A percentile compares a stretch with the other conserved stretches of the same genome.
Evolutionary conservation across 768 basidiomycete species (phyloP).

Genomic region (Pisolithus marmoratus): DNA sequence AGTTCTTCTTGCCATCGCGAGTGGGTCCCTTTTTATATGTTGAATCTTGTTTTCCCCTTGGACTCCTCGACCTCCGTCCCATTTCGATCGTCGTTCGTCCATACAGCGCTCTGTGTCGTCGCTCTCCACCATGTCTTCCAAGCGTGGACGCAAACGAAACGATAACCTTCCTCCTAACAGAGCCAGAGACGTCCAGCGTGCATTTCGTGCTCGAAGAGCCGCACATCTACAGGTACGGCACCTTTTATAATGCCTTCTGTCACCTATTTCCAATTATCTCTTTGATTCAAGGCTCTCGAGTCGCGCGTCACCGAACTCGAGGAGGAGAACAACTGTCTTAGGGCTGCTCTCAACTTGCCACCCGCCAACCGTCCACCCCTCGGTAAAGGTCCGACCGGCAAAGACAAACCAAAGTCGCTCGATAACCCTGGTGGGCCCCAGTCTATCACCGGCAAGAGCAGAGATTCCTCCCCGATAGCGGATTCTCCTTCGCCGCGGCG

Average conservation of each 20-base stretch:
- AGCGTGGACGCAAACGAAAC: slow-evolving; percentile 78
- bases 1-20: slow-evolving; percentile 22
- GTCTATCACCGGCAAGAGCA: slow-evolving; percentile 43
- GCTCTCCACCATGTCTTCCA: slow-evolving; percentile 61
- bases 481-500: slow-evolving; percentile 41
- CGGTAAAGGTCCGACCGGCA: slow-evolving; percentile 83
- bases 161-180: slow-evolving; percentile 59
- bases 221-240: slow-evolving; percentile 72
- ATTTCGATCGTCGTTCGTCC: slow-evolving; percentile 6
- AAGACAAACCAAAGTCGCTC: slow-evolving; percentile 66
- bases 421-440: slow-evolving; percentile 30
- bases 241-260: slow-evolving; percentile 21
- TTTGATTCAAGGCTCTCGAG: slow-evolving; percentile 64
- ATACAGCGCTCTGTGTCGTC: slow-evolving; percentile 9
- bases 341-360: slow-evolving; percentile 66
- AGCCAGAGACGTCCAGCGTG: slow-evolving; percentile 84
- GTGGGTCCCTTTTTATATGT: slow-evolving; percentile 34
- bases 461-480: slow-evolving; percentile 62
- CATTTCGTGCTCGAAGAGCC: slow-evolving; percentile 83
- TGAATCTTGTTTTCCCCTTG: slow-evolving; percentile 30
- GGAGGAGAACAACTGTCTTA: slow-evolving; percentile 72
- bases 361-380: slow-evolving; percentile 67
- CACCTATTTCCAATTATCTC: slow-evolving; percentile 36
- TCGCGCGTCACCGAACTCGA: slow-evolving; percentile 77
- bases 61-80: slow-evolving; percentile 24